phyloP scores from a whole-genome alignment of 306 rosid species.

The Cucurbita argyrosperma region DNA sequence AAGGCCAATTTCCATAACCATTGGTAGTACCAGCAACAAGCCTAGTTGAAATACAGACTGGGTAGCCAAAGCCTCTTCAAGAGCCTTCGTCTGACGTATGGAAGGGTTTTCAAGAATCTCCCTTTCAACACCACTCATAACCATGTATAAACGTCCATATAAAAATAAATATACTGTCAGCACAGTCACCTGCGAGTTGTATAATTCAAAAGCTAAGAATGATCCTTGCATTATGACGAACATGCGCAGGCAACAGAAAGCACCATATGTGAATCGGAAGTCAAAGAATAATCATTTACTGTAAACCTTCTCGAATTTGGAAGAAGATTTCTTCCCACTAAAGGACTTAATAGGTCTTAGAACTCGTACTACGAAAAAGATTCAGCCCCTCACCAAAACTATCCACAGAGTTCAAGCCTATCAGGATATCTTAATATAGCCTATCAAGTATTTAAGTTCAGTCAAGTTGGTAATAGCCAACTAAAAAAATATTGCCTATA shows the following conservation, averaged over 20 bases:
- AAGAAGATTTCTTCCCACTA: not conserved
- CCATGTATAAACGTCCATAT: conserved; percentile 89
- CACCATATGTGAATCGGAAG: not conserved
- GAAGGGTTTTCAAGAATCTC: conserved; percentile 48
- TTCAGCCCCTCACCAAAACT: not conserved
- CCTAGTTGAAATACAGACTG: conserved; percentile 86
- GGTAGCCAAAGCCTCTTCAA: conserved; percentile 82
- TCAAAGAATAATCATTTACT: not conserved
- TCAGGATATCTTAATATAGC: not conserved
- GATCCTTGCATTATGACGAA: not conserved
- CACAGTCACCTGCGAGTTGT: conserved; percentile 56
- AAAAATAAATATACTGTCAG: conserved; percentile 69
- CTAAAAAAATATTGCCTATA: not conserved
- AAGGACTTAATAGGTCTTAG: not conserved
- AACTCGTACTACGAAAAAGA: not conserved
- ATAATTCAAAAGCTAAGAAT: not conserved
- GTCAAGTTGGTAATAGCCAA: not conserved
- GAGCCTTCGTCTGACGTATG: conserved; percentile 55
- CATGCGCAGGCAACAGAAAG: not conserved
- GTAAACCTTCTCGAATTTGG: not conserved
- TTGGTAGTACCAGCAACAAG: conserved; percentile 64
- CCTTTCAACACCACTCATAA: conserved; percentile 82
- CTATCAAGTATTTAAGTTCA: not conserved
- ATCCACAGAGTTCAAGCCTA: not conserved
- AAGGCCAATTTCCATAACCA: conserved; percentile 97